phyloP scores from a whole-genome alignment of 495 filamentous ascomycete species.

The Penicillium dipodomyicola region DNA sequence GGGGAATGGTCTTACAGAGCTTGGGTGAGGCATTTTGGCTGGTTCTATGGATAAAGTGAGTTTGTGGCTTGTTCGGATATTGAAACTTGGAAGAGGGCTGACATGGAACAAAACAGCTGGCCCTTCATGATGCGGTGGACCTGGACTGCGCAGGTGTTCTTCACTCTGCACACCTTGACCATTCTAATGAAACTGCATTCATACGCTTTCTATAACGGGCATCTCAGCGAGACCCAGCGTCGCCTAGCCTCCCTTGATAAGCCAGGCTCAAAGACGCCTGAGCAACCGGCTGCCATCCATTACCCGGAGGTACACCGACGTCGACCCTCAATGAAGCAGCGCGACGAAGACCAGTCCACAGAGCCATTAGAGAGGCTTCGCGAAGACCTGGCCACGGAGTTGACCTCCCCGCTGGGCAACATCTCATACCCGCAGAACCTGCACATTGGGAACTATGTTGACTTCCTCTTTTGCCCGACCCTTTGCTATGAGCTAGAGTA shows the following conservation, averaged over 20 bases:
- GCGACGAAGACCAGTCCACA: constrained; percentile 33
- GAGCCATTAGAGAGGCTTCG: constrained; percentile 64
- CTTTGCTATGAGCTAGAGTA: constrained; percentile 98
- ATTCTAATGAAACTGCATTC: constrained; percentile 99
- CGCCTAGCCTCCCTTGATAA: constrained; percentile 77
- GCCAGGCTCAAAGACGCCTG: constrained; percentile 64
- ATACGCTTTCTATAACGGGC: constrained; percentile 96
- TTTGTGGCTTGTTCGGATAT: constrained; percentile 5
- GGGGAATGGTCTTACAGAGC: constrained; percentile 79
- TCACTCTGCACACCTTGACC: constrained; percentile 84
- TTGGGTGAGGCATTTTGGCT: constrained; percentile 79
- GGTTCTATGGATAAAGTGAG: constrained; percentile 73
- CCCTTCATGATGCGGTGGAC: constrained; percentile 90
- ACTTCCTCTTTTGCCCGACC: constrained; percentile 90
- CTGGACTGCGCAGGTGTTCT: constrained; percentile 92
- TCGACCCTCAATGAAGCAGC: constrained; percentile 37
- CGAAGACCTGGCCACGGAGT: constrained; percentile 83
- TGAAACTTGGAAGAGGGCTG: constrained; percentile 16
- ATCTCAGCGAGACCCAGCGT: constrained; percentile 81
- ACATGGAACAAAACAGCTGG: constrained; percentile 47
- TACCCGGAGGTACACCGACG: constrained; percentile 65
- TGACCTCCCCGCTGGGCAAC: constrained; percentile 83
- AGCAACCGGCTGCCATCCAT: constrained; percentile 56
- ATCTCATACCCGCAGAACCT: constrained; percentile 91
- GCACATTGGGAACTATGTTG: constrained; percentile 73